A percentile compares a stretch with the other conserved stretches of the same genome.
Conservation (phyloP, 106 monocot genomes). For the Allium fistulosum region DNA sequence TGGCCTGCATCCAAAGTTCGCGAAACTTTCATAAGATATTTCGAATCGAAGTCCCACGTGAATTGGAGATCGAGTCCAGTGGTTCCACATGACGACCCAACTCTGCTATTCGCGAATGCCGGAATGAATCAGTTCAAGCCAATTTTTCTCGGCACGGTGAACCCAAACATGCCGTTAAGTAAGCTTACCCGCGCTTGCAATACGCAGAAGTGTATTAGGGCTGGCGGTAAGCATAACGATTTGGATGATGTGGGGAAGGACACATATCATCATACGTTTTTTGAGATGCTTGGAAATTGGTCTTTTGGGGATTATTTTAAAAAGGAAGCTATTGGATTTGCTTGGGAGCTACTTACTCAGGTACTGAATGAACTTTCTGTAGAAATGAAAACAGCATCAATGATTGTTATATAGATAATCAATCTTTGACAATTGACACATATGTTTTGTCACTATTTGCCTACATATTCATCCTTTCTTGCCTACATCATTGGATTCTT, state of each 20-base stretch:
- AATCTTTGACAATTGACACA: no score
- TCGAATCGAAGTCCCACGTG: slow-evolving; percentile 62
- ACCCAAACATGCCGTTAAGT: slow-evolving; percentile 65
- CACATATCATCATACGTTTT: slow-evolving; percentile 97
- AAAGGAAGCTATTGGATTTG: slow-evolving; percentile 72
- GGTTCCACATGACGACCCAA: slow-evolving; percentile 89
- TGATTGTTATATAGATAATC: no score
- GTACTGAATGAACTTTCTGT: slow-evolving; percentile 13
- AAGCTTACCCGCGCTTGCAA: slow-evolving; percentile 70
- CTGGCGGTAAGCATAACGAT: slow-evolving; percentile 99
- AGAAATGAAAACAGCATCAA: no score
- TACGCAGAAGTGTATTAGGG: slow-evolving; percentile 97
- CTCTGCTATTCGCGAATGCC: slow-evolving; percentile 94
- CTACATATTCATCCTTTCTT: no score
- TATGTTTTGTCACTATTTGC: no score
- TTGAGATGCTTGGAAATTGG: slow-evolving; percentile 99
- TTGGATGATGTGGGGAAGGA: slow-evolving; percentile 97
- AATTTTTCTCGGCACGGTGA: slow-evolving; percentile 76
- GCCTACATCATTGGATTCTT: no score
- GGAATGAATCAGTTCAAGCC: slow-evolving; percentile 99
- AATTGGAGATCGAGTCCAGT: slow-evolving; percentile 86
- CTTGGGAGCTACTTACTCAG: slow-evolving; percentile 93
- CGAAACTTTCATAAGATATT: slow-evolving; percentile 62
- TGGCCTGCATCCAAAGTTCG: slow-evolving; percentile 73
- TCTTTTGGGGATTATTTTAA: slow-evolving; percentile 98